A percentile compares a stretch with the other conserved stretches of the same genome.
These are phyloP conservation scores for Begonia peltatifolia DNA, from an alignment of 306 rosid genomes.

Conservation along the genomic window DNA sequence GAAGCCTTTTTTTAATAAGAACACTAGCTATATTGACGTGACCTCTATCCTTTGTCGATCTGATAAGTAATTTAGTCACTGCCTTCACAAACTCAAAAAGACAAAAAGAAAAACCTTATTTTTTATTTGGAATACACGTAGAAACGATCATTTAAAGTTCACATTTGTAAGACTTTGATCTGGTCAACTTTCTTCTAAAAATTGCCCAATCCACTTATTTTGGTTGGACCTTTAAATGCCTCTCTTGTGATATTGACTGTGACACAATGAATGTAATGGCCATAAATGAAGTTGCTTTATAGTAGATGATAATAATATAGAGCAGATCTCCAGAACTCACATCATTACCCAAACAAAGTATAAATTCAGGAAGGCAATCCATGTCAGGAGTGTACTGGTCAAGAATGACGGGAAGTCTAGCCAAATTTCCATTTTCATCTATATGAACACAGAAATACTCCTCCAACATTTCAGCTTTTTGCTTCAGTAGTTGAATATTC, in stretches of 20 bases:
- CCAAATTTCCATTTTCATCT: slow-evolving; percentile 54
- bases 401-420: slow-evolving; percentile 73
- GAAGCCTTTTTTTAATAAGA: too few species aligned
- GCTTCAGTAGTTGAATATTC: slow-evolving; percentile 54
- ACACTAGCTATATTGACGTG: too few species aligned
- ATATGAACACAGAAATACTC: slow-evolving; percentile 64
- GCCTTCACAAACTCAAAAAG: too few species aligned
- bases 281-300: neutral
- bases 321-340: slow-evolving; percentile 29
- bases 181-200: neutral
- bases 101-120: too few species aligned
- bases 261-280: too few species aligned
- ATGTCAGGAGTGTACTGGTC: slow-evolving; percentile 96
- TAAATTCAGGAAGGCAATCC: slow-evolving; percentile 79
- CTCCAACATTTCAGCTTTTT: slow-evolving; percentile 52
- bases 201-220: too few species aligned
- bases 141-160: neutral
- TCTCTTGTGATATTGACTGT: too few species aligned
- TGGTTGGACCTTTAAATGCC: too few species aligned
- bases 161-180: too few species aligned
- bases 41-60: too few species aligned
- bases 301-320: slow-evolving; percentile 6
- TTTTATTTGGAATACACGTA: too few species aligned
- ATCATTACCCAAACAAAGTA: slow-evolving; percentile 75
- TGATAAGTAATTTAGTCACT: too few species aligned